Base-by-base conservation (phyloP, 768 basidiomycete genomes). In the Dendrothele bispora region DNA sequence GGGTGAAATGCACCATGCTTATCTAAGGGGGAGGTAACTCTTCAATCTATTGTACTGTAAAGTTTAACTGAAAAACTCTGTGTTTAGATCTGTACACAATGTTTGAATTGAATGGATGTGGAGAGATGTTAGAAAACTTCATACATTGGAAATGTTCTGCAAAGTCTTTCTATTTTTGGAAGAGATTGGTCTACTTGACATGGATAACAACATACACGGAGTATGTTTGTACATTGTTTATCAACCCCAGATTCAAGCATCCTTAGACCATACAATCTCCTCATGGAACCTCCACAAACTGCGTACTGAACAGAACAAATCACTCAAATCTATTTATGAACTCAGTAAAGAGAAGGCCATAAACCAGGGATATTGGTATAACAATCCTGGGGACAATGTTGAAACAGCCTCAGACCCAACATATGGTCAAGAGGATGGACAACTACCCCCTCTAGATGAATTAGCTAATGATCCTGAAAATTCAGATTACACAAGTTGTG, bases 241-340 rank as follows among this genome's bases (percentile, higher is more conserved):
- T 48, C 64, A 63, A 15, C 55, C 58, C 7, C 52, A 58, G 7
- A 62, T 66, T 12, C 65, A 66, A 46, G 43, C 32, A 10, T 61
- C 55, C 6, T 55, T 66, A 11, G 52, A 64, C 30, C 47, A 54
- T n/a, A 57, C 63, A 3, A n/a, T 7, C 2, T 11, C 43, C 2
- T 60, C 61, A 0, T 64, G 61, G 65, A 65, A 66, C 40, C 35
- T 48, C 15, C 64, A 66, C 52, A 42, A 49, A 17, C 25, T 66
- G 2, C 52, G 61, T 0, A 63, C 63, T 1, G 61, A 43, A 10
- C 27, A 38, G 3, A 43, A 61, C 43, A 47, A 43, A 21, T 53
- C 56, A 0, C 63, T 60, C 1, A 28, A 54, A 2, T 55, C 61
- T 0, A 48, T 65, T 1, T 65, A 51, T 29, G 54, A 62, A 43